These are phyloP conservation scores for Aureobasidium sp. DNA, from an alignment of 2,329 filamentous ascomycete genomes.

Conservation along the genomic window DNA sequence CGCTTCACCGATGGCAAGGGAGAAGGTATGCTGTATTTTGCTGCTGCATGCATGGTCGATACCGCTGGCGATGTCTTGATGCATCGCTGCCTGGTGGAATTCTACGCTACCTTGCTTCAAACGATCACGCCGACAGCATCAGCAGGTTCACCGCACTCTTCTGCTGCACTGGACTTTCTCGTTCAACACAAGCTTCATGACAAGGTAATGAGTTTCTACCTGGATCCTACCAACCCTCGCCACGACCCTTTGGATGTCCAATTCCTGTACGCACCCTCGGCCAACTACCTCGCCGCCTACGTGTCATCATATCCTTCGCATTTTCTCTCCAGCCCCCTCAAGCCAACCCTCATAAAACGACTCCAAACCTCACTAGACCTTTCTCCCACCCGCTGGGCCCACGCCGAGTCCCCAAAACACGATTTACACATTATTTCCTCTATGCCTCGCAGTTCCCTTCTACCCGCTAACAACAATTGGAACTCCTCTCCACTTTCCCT, in stretches of 20 bases:
- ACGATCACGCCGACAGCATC: constrained; percentile 27
- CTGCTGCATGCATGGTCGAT: constrained; percentile 48
- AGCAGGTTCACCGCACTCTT: constrained; percentile 17
- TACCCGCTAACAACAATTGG: constrained; percentile 33
- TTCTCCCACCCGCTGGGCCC: constrained; percentile 42
- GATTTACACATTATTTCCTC: constrained; percentile 51
- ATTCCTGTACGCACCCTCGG: constrained; percentile 47
- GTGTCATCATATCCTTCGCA: constrained; percentile 47
- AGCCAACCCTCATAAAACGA: constrained; percentile 40
- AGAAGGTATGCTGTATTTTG: constrained; percentile 47
- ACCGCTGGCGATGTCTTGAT: constrained; percentile 49
- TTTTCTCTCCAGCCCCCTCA: constrained; percentile 39
- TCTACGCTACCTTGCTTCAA: constrained; percentile 47
- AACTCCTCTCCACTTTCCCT: constrained; percentile 38
- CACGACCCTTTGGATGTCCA: constrained; percentile 44
- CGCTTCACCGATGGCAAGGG: constrained; percentile 28
- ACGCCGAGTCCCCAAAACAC: constrained; percentile 45
- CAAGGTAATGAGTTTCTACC: constrained; percentile 41
- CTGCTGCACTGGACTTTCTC: constrained; percentile 45
- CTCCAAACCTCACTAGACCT: constrained; percentile 40
- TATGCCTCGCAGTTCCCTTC: constrained; percentile 45
- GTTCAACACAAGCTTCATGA: constrained; percentile 43
- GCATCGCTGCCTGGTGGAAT: constrained; percentile 52
- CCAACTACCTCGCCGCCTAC: constrained; percentile 51
- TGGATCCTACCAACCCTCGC: constrained; percentile 39